Conservation (phyloP, 768 basidiomycete genomes). For the Mycena crocata region DNA sequence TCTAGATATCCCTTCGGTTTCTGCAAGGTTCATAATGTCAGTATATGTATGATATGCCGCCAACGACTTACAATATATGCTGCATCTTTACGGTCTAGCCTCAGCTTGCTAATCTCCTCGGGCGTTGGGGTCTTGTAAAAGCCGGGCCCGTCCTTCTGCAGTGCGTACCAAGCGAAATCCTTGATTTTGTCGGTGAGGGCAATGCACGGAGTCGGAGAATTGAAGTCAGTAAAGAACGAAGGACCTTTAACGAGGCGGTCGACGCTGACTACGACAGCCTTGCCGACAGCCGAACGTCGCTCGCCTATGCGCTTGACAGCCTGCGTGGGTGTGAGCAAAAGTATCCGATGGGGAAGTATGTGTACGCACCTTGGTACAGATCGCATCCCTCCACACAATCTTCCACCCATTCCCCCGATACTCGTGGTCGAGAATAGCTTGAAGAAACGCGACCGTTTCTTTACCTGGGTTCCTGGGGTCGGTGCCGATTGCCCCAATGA, state of each 20-base stretch:
- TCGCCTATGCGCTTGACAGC: slow-evolving; percentile 17
- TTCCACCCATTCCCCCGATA: not conserved
- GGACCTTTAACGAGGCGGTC: not conserved
- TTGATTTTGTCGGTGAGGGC: not conserved
- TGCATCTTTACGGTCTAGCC: not conserved
- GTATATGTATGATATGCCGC: not conserved
- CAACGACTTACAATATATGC: slow-evolving; percentile 2
- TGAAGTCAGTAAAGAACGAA: not conserved
- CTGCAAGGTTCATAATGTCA: not conserved
- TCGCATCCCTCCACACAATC: not conserved
- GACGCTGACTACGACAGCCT: not conserved
- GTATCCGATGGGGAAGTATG: not conserved
- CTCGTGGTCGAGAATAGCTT: not conserved
- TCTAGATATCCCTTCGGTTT: slow-evolving; percentile 5
- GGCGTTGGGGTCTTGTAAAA: slow-evolving; percentile 4
- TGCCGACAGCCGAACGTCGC: not conserved
- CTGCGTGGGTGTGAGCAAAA: not conserved
- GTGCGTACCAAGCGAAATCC: not conserved
- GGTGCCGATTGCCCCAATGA: not conserved
- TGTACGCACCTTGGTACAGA: slow-evolving; percentile 4
- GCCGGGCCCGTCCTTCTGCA: slow-evolving; percentile 1
- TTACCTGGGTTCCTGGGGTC: not conserved
- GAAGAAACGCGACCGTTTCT: not conserved
- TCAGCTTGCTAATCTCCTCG: not conserved
- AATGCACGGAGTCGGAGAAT: not conserved